Evolutionary conservation across 164 flowering plant species (phyloP).

Genomic region (Aristolochia californica): DNA sequence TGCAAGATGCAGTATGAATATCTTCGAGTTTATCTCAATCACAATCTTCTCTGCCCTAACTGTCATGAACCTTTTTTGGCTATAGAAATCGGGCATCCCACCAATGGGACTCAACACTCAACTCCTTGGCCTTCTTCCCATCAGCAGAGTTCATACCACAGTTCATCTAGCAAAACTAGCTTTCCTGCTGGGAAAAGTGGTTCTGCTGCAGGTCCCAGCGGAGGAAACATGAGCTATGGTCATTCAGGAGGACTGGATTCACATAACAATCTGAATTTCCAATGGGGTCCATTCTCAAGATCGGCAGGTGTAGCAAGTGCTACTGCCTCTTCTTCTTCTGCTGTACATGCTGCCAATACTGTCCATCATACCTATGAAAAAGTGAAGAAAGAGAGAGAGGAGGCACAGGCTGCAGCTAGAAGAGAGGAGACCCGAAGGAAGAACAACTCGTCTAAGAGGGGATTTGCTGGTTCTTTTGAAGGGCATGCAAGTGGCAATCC

Average conservation of each 20-base stretch:
- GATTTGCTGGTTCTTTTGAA: constrained; percentile 10
- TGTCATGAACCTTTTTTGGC: constrained; percentile 72
- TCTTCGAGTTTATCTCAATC: constrained; percentile 52
- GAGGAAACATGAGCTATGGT: constrained; percentile 13
- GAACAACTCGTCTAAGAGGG: constrained; percentile 31
- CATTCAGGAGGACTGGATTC: constrained; percentile 18
- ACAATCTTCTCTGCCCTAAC: constrained; percentile 56
- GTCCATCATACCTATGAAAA: constrained; percentile 59
- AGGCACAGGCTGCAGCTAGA: constrained; percentile 57
- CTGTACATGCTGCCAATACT: constrained; percentile 49
- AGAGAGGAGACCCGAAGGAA: constrained; percentile 51
- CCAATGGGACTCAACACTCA: constrained; percentile 23
- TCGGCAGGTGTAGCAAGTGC: constrained; percentile 26
- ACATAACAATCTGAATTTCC: constrained; percentile 23
- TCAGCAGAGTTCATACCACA: constrained; percentile 19
- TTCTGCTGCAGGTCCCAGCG: constrained; percentile 11
- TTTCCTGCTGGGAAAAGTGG: constrained; percentile 17
- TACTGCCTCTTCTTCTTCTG: constrained; percentile 29
- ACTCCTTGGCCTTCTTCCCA: constrained; percentile 31
- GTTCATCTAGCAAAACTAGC: constrained; percentile 19
- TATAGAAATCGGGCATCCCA: constrained; percentile 35
- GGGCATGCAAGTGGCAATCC: constrained; percentile 12
- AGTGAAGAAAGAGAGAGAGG: constrained; percentile 62
- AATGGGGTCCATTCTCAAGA: constrained; percentile 49
- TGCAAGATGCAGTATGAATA: constrained; percentile 85